These are phyloP conservation scores for Coemansia sp. DNA, from an alignment of 371 early-diverging fungal genomes.

Conservation along the genomic window DNA sequence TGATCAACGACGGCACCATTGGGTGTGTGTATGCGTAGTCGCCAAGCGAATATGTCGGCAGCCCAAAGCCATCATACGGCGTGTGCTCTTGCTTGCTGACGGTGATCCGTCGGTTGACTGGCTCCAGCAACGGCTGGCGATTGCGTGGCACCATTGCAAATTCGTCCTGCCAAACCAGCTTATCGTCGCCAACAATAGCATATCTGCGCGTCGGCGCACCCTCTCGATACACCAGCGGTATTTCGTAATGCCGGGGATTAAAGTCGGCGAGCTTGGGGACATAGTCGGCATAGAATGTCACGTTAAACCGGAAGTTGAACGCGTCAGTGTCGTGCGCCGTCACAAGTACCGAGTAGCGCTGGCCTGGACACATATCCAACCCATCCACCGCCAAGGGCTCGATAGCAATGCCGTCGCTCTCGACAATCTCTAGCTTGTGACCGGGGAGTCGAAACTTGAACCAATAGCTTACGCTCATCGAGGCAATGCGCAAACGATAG, in stretches of 20 bases:
- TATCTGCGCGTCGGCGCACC: neutral
- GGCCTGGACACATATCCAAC: conserved; percentile 63
- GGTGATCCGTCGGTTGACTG: conserved; percentile 3
- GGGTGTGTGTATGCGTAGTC: conserved; percentile 10
- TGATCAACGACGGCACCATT: conserved; percentile 54
- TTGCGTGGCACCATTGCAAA: conserved; percentile 46
- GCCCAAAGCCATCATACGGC: conserved; percentile 47
- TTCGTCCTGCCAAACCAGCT: conserved; percentile 38
- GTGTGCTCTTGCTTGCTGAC: conserved; percentile 1
- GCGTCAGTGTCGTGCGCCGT: conserved; percentile 53
- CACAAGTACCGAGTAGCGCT: conserved; percentile 68
- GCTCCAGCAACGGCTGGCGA: conserved; percentile 5
- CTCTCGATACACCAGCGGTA: conserved; percentile 1
- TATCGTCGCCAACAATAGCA: conserved; percentile 35
- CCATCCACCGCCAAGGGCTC: conserved; percentile 57
- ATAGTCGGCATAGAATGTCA: conserved; percentile 18
- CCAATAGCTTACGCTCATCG: conserved; percentile 68
- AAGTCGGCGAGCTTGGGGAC: neutral
- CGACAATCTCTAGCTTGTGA: conserved; percentile 71
- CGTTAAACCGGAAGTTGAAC: conserved; percentile 35
- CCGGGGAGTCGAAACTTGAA: conserved; percentile 75
- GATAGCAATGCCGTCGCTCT: conserved; percentile 71
- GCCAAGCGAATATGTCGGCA: conserved; percentile 62
- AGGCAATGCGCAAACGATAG: conserved; percentile 80
- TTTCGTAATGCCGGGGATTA: conserved; percentile 8